Percentiles rank a stretch among this genome's conserved stretches.
These are phyloP conservation scores for Populus pruinosa DNA, from an alignment of 345 rosid species.

Conservation along the genomic window DNA sequence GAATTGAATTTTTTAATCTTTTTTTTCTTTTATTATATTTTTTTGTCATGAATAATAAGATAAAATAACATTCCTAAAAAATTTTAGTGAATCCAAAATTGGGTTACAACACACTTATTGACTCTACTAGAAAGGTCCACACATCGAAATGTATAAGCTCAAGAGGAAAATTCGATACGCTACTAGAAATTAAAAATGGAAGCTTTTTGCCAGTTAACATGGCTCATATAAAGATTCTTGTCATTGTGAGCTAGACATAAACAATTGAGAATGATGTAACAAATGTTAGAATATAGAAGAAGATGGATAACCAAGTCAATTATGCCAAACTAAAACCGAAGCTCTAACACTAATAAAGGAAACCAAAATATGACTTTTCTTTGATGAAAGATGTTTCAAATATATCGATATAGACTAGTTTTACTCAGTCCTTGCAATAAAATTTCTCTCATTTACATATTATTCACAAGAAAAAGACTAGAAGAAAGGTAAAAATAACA, in stretches of 20 bases:
- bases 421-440: not conserved
- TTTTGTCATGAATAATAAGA: no score
- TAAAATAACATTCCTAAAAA: no score
- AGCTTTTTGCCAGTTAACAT: not conserved
- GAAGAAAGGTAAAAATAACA: no score
- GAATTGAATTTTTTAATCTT: no score
- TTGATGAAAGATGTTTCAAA: no score
- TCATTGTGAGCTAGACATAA: fast-evolving
- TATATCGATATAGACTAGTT: no score
- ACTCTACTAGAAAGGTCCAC: not conserved
- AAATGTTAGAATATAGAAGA: no score
- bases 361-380: fast-evolving
- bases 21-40: no score
- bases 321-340: not conserved
- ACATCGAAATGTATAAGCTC: not conserved
- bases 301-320: not conserved
- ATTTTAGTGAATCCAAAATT: no score
- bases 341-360: not conserved
- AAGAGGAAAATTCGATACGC: not conserved
- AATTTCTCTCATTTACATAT: fast-evolving
- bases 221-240: not conserved
- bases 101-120: no score
- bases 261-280: not conserved
- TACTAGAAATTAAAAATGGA: no score
- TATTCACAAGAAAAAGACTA: not conserved